These are phyloP conservation scores for Pythium insidiosum DNA, from an alignment of 352 stramenopile species.

Conservation along the genomic window DNA sequence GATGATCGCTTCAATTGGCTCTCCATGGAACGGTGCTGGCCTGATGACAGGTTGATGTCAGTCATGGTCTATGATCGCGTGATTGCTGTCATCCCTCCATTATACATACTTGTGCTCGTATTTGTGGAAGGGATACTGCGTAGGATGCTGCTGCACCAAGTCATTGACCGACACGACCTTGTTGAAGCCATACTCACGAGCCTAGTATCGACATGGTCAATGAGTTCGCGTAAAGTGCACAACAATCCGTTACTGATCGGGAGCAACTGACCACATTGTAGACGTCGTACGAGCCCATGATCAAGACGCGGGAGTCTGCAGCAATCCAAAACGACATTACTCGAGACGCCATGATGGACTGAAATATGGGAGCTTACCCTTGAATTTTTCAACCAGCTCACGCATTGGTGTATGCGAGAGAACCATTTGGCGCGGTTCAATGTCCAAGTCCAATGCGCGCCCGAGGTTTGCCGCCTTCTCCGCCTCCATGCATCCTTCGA, in stretches of 20 bases:
- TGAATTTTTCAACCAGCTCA: conserved; percentile 52
- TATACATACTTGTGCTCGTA: conserved; percentile 62
- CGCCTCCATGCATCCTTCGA: conserved; percentile 71
- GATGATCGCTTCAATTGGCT: conserved; percentile 80
- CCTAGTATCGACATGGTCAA: no score
- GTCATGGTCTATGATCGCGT: no score
- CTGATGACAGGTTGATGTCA: conserved; percentile 15
- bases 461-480: conserved; percentile 76
- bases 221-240: no score
- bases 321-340: background rate
- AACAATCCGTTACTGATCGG: no score
- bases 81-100: no score
- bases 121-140: conserved; percentile 72
- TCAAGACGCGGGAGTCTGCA: conserved; percentile 72
- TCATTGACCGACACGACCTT: conserved; percentile 74
- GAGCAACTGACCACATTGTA: conserved; percentile 48
- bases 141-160: conserved; percentile 57
- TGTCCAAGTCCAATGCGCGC: conserved; percentile 42
- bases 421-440: conserved; percentile 71
- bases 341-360: background rate
- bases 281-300: conserved; percentile 82
- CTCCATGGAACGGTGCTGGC: conserved; percentile 37
- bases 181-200: conserved; percentile 67
- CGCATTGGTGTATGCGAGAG: conserved; percentile 88
- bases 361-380: conserved; percentile 28